Base-by-base conservation (phyloP, 2,329 filamentous ascomycete species). In the Tolypocladium ophioglossoides region DNA sequence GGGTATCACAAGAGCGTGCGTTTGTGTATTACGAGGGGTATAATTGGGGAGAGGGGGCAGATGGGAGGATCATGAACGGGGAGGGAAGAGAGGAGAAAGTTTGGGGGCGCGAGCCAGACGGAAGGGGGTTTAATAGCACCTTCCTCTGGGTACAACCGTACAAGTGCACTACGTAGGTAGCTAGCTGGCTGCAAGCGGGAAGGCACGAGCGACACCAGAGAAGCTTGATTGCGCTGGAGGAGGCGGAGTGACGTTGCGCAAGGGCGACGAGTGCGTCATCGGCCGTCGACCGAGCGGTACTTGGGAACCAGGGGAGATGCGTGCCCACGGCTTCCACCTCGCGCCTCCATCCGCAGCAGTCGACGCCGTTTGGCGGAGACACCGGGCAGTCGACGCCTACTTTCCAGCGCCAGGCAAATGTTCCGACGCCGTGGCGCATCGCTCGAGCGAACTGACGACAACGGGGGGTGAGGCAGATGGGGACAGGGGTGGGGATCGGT, bases 241-340 rank as follows among this genome's bases (percentile, higher is more conserved):
- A 40, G 39, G 52, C 38, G n/a, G 53, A 62, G 67, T 69, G 67
- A 69, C 67, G 67, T 69, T 69, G 61, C 59, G 59, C 60, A 58
- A 61, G 63, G 58, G 62, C 59, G 59, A 59, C 62, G 59, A 63
- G 59, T 65, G 68, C 68, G 68, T 70, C 68, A 70, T 70, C 58
- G 50, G 30, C 55, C 20, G 53, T 47, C 27, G 18, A n/a, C 27
- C 1, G 16, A 24, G 16, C 32, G 5, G 32, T 46, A 30, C 41
- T 14, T n/a, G 9, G 41, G 30, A 18, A 30, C 24, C 24, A 47
- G 44, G 44, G 44, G 44, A 30, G 44, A 47, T 14, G 34, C 7
- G 34, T 16, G 34, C 14, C 34, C 34, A 35, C 32, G 14, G 34
- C 14, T 35, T 32, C 24, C 24, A 47, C 24, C 14, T 27, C 44